Base-by-base conservation (phyloP, 2,329 filamentous ascomycete species). In the Stemphylium vesicarium region DNA sequence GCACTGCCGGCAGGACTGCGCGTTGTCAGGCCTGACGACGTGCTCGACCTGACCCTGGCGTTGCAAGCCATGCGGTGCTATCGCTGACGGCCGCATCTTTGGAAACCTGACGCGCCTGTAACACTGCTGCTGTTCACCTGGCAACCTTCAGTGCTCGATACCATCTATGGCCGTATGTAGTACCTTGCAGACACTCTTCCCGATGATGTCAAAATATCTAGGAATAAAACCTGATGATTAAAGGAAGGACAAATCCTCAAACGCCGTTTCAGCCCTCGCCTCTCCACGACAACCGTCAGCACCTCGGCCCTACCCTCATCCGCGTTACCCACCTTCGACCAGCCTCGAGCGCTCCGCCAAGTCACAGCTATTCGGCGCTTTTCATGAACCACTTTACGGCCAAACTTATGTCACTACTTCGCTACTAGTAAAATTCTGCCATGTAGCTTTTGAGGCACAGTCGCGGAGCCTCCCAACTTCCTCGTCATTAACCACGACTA, bases 381-480 rank as follows among this genome's bases (percentile, higher is more conserved):
- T 33, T 44, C 31, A 15, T 22, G 18, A 44, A 44, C 42, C 20
- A 36, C 18, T 44, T 20, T 32, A 29, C 24, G 15, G 40, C 40
- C 40, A 29, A 31, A 29, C 26, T 9, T 4, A 29, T 29, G 9
- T 29, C 26, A 29, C 26, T 29, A 29, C 11, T 11, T 11, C 9
- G 26, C 10, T 29, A 4, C 26, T 29, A 29, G 26, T 29, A 29
- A 29, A 29, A 29, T 7, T 29, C 26, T 29, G 26, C 26, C 9
- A 11, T 29, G 26, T 29, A 10, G 38, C 29, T 35, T 35, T 32
- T 11, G 15, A 50, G 38, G 47, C 47, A 50, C 38, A 50, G 47
- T 33, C 15, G 47, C 47, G 44, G 48, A 44, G 47, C 47, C 47
- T 43, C 48, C 24, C 37, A 20, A 16, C 15, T 22, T 20, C 36